Conservation (phyloP, 2,329 filamentous ascomycete genomes). For the Neofusicoccum umdonicola region DNA sequence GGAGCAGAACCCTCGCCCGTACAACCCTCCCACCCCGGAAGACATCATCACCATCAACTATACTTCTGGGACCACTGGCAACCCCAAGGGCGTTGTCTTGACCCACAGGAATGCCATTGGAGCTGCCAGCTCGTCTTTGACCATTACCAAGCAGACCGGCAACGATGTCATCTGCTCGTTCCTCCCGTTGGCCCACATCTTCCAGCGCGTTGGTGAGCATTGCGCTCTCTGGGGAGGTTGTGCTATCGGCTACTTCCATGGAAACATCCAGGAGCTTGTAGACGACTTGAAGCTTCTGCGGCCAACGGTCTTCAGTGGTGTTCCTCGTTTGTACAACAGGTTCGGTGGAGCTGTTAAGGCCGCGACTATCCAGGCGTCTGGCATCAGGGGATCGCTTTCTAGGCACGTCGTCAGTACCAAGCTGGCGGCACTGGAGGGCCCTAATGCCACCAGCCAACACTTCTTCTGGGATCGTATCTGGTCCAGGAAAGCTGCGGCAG, state of each 20-base stretch:
- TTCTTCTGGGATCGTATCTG: conserved; percentile 82
- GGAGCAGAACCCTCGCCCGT: conserved; percentile 64
- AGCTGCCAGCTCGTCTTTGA: conserved; percentile 62
- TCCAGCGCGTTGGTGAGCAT: conserved; percentile 81
- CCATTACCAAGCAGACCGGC: conserved; percentile 50
- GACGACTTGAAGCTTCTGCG: conserved; percentile 88
- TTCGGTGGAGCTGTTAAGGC: conserved; percentile 81
- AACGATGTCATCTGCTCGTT: conserved; percentile 77
- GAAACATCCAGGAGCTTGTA: conserved; percentile 78
- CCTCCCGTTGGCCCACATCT: conserved; percentile 91
- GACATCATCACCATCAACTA: conserved; percentile 90
- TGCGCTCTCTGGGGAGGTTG: conserved; percentile 68
- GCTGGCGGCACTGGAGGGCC: conserved; percentile 71
- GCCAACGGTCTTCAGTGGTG: conserved; percentile 80
- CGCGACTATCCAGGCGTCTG: conserved; percentile 73
- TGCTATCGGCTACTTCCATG: conserved; percentile 88
- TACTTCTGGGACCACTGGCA: conserved; percentile 80
- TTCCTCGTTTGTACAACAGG: conserved; percentile 87
- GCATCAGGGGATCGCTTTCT: conserved; percentile 77
- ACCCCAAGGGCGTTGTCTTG: conserved; percentile 79
- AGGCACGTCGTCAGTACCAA: conserved; percentile 78
- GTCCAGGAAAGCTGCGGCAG: conserved; percentile 81
- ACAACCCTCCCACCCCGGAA: conserved; percentile 68
- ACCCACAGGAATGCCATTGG: conserved; percentile 80
- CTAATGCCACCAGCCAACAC: conserved; percentile 76